Evolutionary conservation across 2,329 filamentous ascomycete genomes (phyloP).

Genomic region (Colletotrichum sp.): DNA sequence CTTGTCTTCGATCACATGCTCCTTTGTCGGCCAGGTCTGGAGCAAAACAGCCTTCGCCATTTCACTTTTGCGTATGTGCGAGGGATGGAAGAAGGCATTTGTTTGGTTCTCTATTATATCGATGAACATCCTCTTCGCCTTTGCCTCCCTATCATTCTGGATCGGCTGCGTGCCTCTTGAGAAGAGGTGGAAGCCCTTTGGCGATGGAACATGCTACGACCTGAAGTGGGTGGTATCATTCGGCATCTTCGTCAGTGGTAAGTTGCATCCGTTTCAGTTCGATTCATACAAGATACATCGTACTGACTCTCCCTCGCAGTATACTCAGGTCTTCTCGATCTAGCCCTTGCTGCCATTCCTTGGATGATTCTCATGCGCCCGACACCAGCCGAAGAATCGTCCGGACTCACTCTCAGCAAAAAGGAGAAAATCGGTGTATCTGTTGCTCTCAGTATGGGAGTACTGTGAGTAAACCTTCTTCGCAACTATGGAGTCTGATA

Average conservation of each 20-base stretch:
- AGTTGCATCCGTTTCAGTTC: rapidly evolving
- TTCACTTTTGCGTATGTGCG: slow-evolving; percentile 34
- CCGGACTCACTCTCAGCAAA: slow-evolving; percentile 18
- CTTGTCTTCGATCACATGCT: slow-evolving; percentile 29
- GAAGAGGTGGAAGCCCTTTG: slow-evolving; percentile 22
- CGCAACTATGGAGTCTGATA: neutral
- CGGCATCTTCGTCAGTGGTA: slow-evolving; percentile 18
- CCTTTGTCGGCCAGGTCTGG: slow-evolving; percentile 36
- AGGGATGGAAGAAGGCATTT: slow-evolving; percentile 27
- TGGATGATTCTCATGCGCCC: slow-evolving; percentile 40
- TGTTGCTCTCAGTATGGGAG: slow-evolving; percentile 36
- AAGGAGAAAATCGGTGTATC: slow-evolving; percentile 41
- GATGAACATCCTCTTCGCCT: slow-evolving; percentile 29
- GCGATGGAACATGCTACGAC: slow-evolving; percentile 12
- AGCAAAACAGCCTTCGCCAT: slow-evolving; percentile 44
- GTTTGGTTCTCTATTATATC: slow-evolving; percentile 37
- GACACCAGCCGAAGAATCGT: slow-evolving; percentile 1
- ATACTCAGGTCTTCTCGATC: slow-evolving; percentile 36
- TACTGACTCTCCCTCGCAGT: slow-evolving; percentile 10
- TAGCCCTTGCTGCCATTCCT: slow-evolving; percentile 40
- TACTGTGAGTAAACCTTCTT: slow-evolving; percentile 9
- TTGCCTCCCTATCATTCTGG: slow-evolving; percentile 25
- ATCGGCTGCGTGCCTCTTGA: slow-evolving; percentile 24
- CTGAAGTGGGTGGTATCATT: slow-evolving; percentile 13
- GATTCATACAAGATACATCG: rapidly evolving